phyloP scores from a whole-genome alignment of 768 basidiomycete genomes.

The Suillus alpinus region DNA sequence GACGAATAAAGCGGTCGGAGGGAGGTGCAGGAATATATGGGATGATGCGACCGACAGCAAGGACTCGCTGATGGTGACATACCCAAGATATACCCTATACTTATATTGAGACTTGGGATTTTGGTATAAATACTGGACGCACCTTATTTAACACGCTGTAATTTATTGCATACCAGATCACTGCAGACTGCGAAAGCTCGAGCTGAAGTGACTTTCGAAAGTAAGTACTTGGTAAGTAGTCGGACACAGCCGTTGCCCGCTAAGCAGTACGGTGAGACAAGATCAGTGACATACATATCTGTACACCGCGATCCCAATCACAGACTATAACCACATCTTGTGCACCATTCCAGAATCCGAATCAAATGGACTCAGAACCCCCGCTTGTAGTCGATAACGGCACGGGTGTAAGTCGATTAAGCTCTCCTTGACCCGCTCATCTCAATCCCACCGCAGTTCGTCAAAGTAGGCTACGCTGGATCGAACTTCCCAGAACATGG shows the following conservation, averaged over 20 bases:
- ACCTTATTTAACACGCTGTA: not conserved
- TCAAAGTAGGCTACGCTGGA: conserved; percentile 88
- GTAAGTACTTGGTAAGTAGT: not conserved
- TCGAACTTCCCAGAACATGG: conserved; percentile 96
- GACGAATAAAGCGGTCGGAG: not conserved
- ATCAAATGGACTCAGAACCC: conserved; percentile 29
- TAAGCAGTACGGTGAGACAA: not conserved
- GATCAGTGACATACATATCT: conserved; percentile 4
- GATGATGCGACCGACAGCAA: not conserved
- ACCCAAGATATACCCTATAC: not conserved
- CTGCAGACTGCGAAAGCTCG: no score
- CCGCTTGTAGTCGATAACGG: conserved; percentile 87
- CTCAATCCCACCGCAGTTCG: conserved; percentile 53
- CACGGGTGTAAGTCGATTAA: conserved; percentile 63
- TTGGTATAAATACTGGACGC: not conserved
- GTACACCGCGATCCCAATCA: not conserved
- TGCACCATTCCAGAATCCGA: not conserved
- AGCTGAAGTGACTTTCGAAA: not conserved
- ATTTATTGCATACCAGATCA: not conserved
- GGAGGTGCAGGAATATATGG: not conserved
- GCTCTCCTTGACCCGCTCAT: conserved; percentile 9
- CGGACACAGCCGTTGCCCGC: not conserved
- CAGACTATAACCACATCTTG: not conserved
- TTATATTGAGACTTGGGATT: not conserved
- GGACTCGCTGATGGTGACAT: conserved; percentile 2